Percentiles rank a stretch among this genome's conserved stretches.
Evolutionary conservation across 768 basidiomycete genomes (phyloP).

Genomic region (Russula brevipes): DNA sequence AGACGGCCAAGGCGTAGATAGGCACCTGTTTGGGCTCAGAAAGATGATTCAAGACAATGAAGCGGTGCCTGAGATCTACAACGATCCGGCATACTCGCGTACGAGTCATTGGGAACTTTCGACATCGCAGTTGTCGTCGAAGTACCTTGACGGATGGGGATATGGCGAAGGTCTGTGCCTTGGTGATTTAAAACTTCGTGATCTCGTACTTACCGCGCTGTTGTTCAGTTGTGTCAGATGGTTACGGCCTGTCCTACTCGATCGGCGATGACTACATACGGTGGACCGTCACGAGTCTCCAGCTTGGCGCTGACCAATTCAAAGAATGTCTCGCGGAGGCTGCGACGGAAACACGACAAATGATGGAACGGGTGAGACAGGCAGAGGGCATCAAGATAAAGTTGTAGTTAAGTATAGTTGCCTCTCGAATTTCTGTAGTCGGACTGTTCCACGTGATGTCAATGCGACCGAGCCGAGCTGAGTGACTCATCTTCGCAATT

Average conservation of each 20-base stretch:
- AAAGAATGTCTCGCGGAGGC: conserved; percentile 74
- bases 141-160: conserved; percentile 91
- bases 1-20: conserved; percentile 90
- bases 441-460: background rate
- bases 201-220: background rate
- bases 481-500: background rate
- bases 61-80: conserved; percentile 65
- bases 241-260: conserved; percentile 87
- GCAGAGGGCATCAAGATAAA: conserved; percentile 5
- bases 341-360: conserved; percentile 65
- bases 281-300: conserved; percentile 84
- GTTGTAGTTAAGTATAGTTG: background rate
- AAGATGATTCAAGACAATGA: conserved; percentile 73
- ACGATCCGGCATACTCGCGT: conserved; percentile 59
- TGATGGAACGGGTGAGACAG: conserved; percentile 60
- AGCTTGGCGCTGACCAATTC: conserved; percentile 48
- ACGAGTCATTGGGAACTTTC: conserved; percentile 90
- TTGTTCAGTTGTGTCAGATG: conserved; percentile 74
- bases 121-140: conserved; percentile 80
- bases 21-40: conserved; percentile 92
- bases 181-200: background rate
- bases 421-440: no score
- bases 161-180: conserved; percentile 78
- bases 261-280: conserved; percentile 81
- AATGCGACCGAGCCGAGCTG: background rate